These are phyloP conservation scores for Apiospora kogelbergensis DNA, from an alignment of 2,329 filamentous ascomycete genomes.

Conservation along the genomic window DNA sequence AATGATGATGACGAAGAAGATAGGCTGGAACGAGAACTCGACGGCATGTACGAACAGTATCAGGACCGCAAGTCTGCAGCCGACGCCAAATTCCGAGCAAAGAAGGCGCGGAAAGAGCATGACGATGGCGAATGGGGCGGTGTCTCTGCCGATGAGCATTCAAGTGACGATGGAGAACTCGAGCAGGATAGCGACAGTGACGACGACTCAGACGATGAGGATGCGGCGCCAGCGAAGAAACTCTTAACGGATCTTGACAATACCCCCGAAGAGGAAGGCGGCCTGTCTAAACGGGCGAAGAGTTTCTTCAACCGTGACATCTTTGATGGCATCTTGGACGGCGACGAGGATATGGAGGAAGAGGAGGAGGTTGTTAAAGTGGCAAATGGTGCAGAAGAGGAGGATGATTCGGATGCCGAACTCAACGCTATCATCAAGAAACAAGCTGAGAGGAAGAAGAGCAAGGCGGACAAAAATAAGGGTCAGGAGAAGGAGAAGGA, in stretches of 20 bases:
- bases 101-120: slow-evolving; percentile 79
- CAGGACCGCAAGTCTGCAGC: slow-evolving; percentile 74
- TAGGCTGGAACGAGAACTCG: slow-evolving; percentile 78
- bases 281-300: slow-evolving; percentile 80
- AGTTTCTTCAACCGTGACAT: slow-evolving; percentile 95
- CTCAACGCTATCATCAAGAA: slow-evolving; percentile 29
- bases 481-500: slow-evolving; percentile 33
- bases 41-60: slow-evolving; percentile 84
- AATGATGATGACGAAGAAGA: slow-evolving; percentile 87
- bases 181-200: slow-evolving; percentile 57
- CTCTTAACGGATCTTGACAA: slow-evolving; percentile 64
- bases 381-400: slow-evolving; percentile 24
- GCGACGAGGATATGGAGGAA: slow-evolving; percentile 55
- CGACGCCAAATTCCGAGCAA: slow-evolving; percentile 87
- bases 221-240: slow-evolving; percentile 42
- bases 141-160: slow-evolving; percentile 67
- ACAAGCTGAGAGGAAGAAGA: slow-evolving; percentile 20
- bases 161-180: slow-evolving; percentile 58
- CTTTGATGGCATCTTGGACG: slow-evolving; percentile 77
- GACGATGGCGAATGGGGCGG: slow-evolving; percentile 92
- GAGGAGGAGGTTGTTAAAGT: slow-evolving; percentile 32
- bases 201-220: slow-evolving; percentile 57
- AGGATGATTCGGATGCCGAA: slow-evolving; percentile 26
- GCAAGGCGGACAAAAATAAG: slow-evolving; percentile 20
- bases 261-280: slow-evolving; percentile 48